Percentiles rank a stretch among this genome's conserved stretches.
phyloP scores from a whole-genome alignment of 2,329 filamentous ascomycete genomes.

The Fusarium sp. region DNA sequence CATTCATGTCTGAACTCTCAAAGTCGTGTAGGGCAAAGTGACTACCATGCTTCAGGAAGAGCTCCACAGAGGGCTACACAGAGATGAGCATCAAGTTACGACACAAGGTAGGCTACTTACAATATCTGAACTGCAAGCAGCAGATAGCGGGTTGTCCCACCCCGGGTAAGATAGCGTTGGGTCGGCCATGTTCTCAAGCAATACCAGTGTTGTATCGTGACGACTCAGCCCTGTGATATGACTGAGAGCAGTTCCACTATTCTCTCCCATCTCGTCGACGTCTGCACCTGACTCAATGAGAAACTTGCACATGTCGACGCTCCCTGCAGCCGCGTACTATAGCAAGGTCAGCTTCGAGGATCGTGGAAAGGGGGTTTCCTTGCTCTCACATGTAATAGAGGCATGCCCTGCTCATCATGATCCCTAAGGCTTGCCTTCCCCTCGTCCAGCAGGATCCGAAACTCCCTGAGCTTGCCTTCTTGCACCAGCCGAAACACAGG shows the following conservation, averaged over 20 bases:
- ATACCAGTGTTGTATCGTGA: conserved; percentile 13
- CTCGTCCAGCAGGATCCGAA: not conserved
- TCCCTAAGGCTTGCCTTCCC: conserved; percentile 23
- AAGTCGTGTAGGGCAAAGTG: conserved; percentile 7
- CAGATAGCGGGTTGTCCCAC: conserved; percentile 11
- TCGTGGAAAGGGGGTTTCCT: rapidly evolving
- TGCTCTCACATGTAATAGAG: conserved; percentile 20
- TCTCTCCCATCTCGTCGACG: conserved; percentile 22
- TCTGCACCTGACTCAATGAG: conserved; percentile 26
- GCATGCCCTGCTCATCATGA: conserved; percentile 25
- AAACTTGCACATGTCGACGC: conserved; percentile 22
- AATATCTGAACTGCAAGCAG: conserved; percentile 13
- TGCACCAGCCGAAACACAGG: conserved; percentile 2
- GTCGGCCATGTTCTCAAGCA: conserved; percentile 25
- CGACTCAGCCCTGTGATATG: conserved; percentile 1
- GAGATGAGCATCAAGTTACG: not conserved
- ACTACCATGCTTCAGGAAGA: conserved; percentile 1
- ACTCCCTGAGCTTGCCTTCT: not conserved
- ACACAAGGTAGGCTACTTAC: not conserved
- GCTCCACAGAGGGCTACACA: not conserved
- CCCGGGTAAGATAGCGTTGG: conserved; percentile 8
- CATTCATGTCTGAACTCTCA: conserved; percentile 14
- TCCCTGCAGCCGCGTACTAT: conserved; percentile 21
- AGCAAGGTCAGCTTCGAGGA: not conserved
- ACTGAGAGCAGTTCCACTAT: conserved; percentile 13